Evolutionary conservation across 2,329 filamentous ascomycete species (phyloP).

Genomic region (Aspergillus novoparasiticus): DNA sequence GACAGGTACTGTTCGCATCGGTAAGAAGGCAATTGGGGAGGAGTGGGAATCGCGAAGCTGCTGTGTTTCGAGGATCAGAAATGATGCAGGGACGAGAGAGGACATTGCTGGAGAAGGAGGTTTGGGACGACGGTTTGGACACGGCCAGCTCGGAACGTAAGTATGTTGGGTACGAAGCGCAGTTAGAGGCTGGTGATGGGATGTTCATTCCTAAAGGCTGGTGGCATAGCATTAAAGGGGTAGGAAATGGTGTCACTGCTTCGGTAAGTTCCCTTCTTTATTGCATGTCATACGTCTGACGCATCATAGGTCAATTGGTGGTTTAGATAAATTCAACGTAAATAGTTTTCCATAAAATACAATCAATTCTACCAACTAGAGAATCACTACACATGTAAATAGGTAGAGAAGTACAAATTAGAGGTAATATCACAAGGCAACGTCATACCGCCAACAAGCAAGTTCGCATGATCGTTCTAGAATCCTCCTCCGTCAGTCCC

Average conservation of each 20-base stretch:
- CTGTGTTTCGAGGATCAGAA: slow-evolving; percentile 71
- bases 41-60: slow-evolving; percentile 35
- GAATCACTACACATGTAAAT: not conserved
- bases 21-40: slow-evolving; percentile 47
- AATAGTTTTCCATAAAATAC: not conserved
- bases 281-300: slow-evolving; percentile 6
- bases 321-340: slow-evolving; percentile 59
- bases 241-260: slow-evolving; percentile 59
- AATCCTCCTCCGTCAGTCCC: slow-evolving; percentile 19
- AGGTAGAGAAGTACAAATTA: not conserved
- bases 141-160: slow-evolving; percentile 28
- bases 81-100: slow-evolving; percentile 89
- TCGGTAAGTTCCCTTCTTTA: slow-evolving; percentile 49
- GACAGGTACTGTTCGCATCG: slow-evolving; percentile 64
- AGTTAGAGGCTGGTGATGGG: slow-evolving; percentile 66
- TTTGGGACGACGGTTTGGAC: slow-evolving; percentile 62
- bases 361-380: not conserved
- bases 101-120: slow-evolving; percentile 62
- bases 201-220: slow-evolving; percentile 80
- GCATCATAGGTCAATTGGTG: slow-evolving; percentile 70
- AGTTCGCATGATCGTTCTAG: slow-evolving; percentile 17
- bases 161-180: slow-evolving; percentile 51
- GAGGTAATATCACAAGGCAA: not conserved
- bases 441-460: not conserved
- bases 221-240: slow-evolving; percentile 82